Base-by-base conservation (phyloP, 1,284 basidiomycete genomes). In the Ustilago crameri region DNA sequence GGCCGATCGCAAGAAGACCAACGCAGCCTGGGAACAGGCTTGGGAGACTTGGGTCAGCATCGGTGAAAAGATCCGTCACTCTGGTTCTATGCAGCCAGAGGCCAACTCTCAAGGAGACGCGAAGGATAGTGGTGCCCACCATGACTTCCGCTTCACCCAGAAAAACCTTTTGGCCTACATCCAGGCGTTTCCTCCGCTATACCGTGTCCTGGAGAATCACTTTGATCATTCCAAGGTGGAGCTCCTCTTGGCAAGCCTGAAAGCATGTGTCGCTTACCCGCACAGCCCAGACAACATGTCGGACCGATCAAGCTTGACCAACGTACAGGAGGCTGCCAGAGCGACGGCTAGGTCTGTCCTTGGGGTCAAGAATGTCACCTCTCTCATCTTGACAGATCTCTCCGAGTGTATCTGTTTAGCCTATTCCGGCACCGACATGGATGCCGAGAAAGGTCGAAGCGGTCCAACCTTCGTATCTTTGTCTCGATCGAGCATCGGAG, bases 391-490 rank as follows among this genome's bases (percentile, higher is more conserved):
- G 65, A 86, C 88, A 1, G 92, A 95, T 80, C 85, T 97, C 8
- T 90, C 95, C 0, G 91, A 95, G 82, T 95, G 90, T 74, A 87
- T 89, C 22, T 91, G 91, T 0, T 86, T 98, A 22, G 90, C 95
- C 1, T 97, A 93, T 85, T 58, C 64, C 0, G 50, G 54, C 27
- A 10, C 41, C 8, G 32, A 45, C 9, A n/a, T 48, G 9, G 54
- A 49, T 9, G 24, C 32, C 0, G 45, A 47, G 3, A 42, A 45
- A 35, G 20, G 10, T 37, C 52, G 50, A 23, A 53, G 89, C 72
- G 88, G 90, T 8, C 87, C 95, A 43, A 93, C 93, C 0, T 97
- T 94, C 81, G 90, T 97, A 46, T 93, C 90, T 0, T 83, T 97
- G 37, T 88, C 90, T 10, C 96, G 97, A 84, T 91, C 88, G 79